Percentiles rank a stretch among this genome's conserved stretches.
Evolutionary conservation across 2,329 filamentous ascomycete genomes (phyloP).

Genomic region (Elsinoe fawcettii): DNA sequence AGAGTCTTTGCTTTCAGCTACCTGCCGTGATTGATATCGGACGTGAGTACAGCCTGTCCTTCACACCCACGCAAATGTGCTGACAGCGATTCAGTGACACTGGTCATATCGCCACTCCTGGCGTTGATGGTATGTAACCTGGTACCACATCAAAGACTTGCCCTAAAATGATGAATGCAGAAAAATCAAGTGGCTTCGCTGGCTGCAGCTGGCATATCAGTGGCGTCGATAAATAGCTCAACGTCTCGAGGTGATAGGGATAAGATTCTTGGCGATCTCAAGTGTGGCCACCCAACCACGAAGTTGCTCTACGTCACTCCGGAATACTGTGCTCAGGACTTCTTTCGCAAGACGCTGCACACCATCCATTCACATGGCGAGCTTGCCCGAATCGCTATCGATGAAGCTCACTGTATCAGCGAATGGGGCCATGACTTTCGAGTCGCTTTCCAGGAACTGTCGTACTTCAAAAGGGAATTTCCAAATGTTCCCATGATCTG

Average conservation of each 20-base stretch:
- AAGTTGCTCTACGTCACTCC: slow-evolving; percentile 89
- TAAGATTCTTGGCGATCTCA: slow-evolving; percentile 69
- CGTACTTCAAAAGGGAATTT: slow-evolving; percentile 75
- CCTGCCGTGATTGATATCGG: slow-evolving; percentile 82
- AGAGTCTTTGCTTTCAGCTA: slow-evolving; percentile 87
- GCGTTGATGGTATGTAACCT: slow-evolving; percentile 65
- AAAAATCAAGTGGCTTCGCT: slow-evolving; percentile 88
- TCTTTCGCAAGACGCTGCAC: slow-evolving; percentile 66
- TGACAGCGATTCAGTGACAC: slow-evolving; percentile 54
- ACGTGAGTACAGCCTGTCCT: slow-evolving; percentile 50
- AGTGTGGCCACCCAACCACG: slow-evolving; percentile 76
- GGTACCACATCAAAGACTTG: too few species aligned
- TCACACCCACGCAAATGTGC: too few species aligned
- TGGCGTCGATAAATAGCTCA: slow-evolving; percentile 80
- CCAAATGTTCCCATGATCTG: slow-evolving; percentile 86
- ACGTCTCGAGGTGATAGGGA: slow-evolving; percentile 59
- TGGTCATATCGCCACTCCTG: slow-evolving; percentile 81
- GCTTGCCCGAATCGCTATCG: slow-evolving; percentile 79
- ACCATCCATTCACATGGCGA: slow-evolving; percentile 72
- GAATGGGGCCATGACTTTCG: slow-evolving; percentile 98
- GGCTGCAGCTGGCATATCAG: slow-evolving; percentile 63
- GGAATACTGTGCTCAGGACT: slow-evolving; percentile 70
- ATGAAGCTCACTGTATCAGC: slow-evolving; percentile 94
- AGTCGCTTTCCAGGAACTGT: slow-evolving; percentile 79
- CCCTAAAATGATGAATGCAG: slow-evolving; percentile 37